Base-by-base conservation (phyloP, 2,329 filamentous ascomycete species). In the Fusarium sp. region DNA sequence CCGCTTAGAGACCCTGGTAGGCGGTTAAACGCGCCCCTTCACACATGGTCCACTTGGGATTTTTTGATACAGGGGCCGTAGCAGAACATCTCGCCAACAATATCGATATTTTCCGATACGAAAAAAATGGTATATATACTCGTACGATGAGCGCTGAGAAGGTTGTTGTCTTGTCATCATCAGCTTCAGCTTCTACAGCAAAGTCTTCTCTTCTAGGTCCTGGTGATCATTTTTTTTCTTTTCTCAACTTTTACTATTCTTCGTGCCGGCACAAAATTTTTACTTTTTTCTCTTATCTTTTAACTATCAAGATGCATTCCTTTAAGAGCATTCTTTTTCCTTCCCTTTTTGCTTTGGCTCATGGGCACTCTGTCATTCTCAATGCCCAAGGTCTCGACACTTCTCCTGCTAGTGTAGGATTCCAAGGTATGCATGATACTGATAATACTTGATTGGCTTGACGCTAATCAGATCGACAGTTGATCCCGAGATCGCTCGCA, bases 401-500 rank as follows among this genome's bases (percentile, higher is more conserved):
- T 4, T 85, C 85, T 1, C 85, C 85, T 20, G 73, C 81, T 14
- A 85, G 84, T 64, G 78, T 86, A 49, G 86, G 84, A n/a, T 87
- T 86, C 74, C 79, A 84, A 77, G 84, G 85, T 84, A 44, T n/a
- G 52, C 14, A 30, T 26, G n/a, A 12, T 13, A 7, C 10, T 0
- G 1, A 2, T 3, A 26, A 4, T 14, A 3, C 0, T 0, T 12
- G 18, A 13, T 17, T 18, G 8, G 9, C 0, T 32, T 2, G n/a
- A 9, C 7, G 6, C 53, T 71, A 48, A 71, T 38, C 18, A 33
- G 5, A 17, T 30, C 3, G 5, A 2, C 23, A 85, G 85, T 91
- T 66, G 84, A 88, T 72, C 79, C 84, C 42, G 80, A 80, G 61
- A 84, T 90, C 72, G 87, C 90, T 32, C 85, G 90, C 69, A 89